Base-by-base conservation (phyloP, 768 basidiomycete genomes). In the Pleurotus eryngii region DNA sequence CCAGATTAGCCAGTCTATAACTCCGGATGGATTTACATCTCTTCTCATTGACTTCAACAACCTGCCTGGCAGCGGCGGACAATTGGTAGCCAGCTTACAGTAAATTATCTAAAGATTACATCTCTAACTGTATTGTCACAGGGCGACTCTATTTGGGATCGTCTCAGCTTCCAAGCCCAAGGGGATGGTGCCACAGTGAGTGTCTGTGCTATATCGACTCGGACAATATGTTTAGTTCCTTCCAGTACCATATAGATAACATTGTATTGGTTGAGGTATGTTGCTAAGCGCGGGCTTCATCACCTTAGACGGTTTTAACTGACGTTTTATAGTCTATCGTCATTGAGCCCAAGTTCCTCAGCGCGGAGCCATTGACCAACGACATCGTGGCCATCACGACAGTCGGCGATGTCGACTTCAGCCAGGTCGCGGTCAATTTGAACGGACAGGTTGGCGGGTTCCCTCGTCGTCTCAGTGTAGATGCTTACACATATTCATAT, bases 311-410 rank as follows among this genome's bases (percentile, higher is more conserved):
- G 30, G 1, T 3, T 35, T 35, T 9, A 3, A 35, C 7, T 11
- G 24, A 35, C 30, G 30, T 35, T 35, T 30, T 35, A 11, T 43
- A 80, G 76, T 62, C 65, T 38, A 80, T 83, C 57, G 64, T 76
- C 49, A 67, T 83, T 27, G 62, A 69, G 2, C 81, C 81, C 3
- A 62, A 77, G 57, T 76, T 83, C 61, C 68, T 83, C 60, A 78
- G 77, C 56, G 81, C 81, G 0, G 81, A 82, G 59, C 81, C 81
- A 0, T 58, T 83, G 8, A 72, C 71, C 5, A 76, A 70, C 61
- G 76, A 81, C 57, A 59, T 79, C 4, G 67, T 83, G 45, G 80
- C 79, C 5, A 73, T 82, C 15, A 82, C 81, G 3, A 77, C 78
- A 1, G 67, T 72, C 50, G 81, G 81, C 15, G 72, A 63, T 2